phyloP scores from a whole-genome alignment of 768 basidiomycete species.

The Peribolospora baueri region DNA sequence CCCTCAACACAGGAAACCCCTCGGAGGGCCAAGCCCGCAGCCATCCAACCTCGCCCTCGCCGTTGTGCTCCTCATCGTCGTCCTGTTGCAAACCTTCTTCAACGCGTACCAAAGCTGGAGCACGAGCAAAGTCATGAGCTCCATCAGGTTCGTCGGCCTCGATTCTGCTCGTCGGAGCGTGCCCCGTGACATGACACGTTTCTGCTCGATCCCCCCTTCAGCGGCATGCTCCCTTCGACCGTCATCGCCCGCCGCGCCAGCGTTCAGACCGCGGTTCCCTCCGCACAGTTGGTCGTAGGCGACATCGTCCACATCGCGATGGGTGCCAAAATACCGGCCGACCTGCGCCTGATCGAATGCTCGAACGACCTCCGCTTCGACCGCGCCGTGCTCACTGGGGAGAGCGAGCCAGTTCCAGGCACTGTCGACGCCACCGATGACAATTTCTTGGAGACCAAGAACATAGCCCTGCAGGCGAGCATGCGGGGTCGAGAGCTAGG shows the following conservation, averaged over 20 bases:
- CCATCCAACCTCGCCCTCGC: constrained; percentile 38
- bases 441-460: constrained; percentile 31
- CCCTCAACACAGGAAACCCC: constrained; percentile 27
- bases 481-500: too few species aligned
- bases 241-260: constrained; percentile 18
- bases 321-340: constrained; percentile 19
- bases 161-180: too few species aligned
- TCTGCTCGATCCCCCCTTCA: neutral
- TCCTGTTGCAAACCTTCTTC: constrained; percentile 14
- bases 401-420: constrained; percentile 21
- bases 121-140: constrained; percentile 34
- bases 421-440: constrained; percentile 26
- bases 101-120: constrained; percentile 26
- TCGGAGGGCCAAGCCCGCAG: constrained; percentile 32
- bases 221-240: constrained; percentile 18
- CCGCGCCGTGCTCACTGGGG: constrained; percentile 40
- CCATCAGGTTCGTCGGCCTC: constrained; percentile 19
- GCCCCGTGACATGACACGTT: neutral
- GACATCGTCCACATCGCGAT: constrained; percentile 4
- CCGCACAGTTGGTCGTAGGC: neutral
- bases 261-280: neutral
- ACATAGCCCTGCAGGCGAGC: constrained; percentile 30
- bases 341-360: constrained; percentile 25
- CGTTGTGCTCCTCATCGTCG: constrained; percentile 29
- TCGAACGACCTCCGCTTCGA: constrained; percentile 38